Evolutionary conservation across 768 basidiomycete genomes (phyloP), one percentile per base, ranked within the genome.

Genomic region (Trametopsis cervina): DNA sequence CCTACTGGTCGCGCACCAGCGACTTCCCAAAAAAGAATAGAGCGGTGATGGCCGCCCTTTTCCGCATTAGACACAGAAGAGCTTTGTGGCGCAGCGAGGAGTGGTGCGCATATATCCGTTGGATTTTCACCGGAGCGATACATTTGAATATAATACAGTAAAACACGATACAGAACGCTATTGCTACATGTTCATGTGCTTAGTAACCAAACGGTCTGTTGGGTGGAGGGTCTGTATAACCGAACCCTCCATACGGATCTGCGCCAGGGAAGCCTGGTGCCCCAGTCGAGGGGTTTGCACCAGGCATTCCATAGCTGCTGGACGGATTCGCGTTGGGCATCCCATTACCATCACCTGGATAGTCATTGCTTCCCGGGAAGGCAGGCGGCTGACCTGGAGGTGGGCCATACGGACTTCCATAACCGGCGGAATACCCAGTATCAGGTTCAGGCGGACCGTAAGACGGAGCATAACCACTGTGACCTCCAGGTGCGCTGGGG

Each of bases 231-330:
- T 39, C 48, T 3, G 40, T 44, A 25, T 53, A 50, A 2, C 52
- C 52, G 5, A 20, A 39, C 13, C 43, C 48, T 24, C 52, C 47
- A 23, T 37, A 42, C 21, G 42, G 29, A 38, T 46, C 47, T 7
- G 41, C 43, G n/a, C 52, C 47, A 21, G 52, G 52, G 39, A 46
- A 49, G 1, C 38, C 21, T 23, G 51, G 47, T 40, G 36, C 52
- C 49, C 52, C 54, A 24, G 44, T 40, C n/a, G n/a, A n/a, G 5
- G 51, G 46, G 23, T 53, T 48, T 11, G 52, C 46, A 12, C 36
- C 46, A 5, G 60, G 58, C 33, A 57, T 59, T 3, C 42, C 45
- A 7, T 41, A 46, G 13, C 51, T 49, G 7, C 33, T 51, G 18
- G 40, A 42, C 26, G 48, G 44, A 21, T 46, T 47, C 18, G 47